Evolutionary conservation across 768 basidiomycete genomes (phyloP), one percentile per base, ranked within the genome.

Genomic region (Calocera cornea): DNA sequence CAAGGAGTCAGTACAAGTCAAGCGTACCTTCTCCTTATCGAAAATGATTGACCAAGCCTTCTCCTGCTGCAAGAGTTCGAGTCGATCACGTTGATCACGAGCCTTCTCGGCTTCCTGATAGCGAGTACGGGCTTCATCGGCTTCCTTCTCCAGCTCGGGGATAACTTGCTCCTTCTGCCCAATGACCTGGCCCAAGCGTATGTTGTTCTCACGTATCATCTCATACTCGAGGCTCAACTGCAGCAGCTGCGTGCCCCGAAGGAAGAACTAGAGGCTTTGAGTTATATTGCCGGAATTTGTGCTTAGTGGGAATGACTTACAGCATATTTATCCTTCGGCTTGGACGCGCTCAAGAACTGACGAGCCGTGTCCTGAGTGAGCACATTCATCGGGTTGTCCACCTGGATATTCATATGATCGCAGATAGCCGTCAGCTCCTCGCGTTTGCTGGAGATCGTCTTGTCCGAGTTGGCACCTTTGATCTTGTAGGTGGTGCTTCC

Each of bases 401-500:
- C 91, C 74, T 95, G 93, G 66, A 99, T 91, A 72, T 93, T 93
- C 88, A 97, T 95, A 70, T 93, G 89, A 74, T 95, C 92, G 72
- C 89, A 89, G 64, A 99, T 97, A 1, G 87, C 84, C 19, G 89
- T 83, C 12, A 99, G 77, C 73, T 97, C 94, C 11, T 92, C 87
- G 71, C 86, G 85, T 79, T 90, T 93, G 16, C 80, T 86, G 36
- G 87, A 87, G 68, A 97, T 77, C 11, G 85, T 73, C 70, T 81
- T 83, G 40, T 84, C 86, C 27, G 87, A 84, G 72, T 82, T 84
- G 71, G 78, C 82, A 19, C 75, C 71, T 79, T 83, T 87, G 74
- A 98, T 90, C 76, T 88, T 92, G 87, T 93, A 98, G 0, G 82
- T 79, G 0, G 87, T 86, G 1, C 79, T 75, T 3, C 93, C 92